Percentiles rank a stretch among this genome's conserved stretches.
Conservation (phyloP, 805 yeast genomes). For the Candida oleophila region DNA sequence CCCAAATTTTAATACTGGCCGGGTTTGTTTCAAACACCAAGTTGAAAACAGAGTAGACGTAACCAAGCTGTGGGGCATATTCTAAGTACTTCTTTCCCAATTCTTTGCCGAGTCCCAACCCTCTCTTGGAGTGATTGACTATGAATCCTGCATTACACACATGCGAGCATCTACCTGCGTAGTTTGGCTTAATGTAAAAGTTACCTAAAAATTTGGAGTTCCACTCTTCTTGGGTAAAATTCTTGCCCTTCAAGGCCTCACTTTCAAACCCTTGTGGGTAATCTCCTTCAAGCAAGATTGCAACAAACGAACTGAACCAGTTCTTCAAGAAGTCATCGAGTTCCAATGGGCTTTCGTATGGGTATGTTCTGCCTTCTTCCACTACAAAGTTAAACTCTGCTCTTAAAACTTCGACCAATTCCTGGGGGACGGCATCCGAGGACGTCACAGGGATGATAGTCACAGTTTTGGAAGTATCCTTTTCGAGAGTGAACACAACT, state of each 20-base stretch:
- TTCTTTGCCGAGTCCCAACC: constrained; percentile 66
- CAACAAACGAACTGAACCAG: constrained; percentile 69
- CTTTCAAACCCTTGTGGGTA: constrained; percentile 6
- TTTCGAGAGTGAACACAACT: constrained; percentile 39
- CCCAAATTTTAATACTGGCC: constrained; percentile 83
- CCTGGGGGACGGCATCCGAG: constrained; percentile 47
- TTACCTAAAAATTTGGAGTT: constrained; percentile 59
- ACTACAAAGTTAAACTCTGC: constrained; percentile 63
- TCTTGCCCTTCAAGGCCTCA: constrained; percentile 32
- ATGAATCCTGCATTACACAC: constrained; percentile 86
- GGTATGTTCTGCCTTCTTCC: constrained; percentile 75
- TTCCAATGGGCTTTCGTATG: constrained; percentile 43
- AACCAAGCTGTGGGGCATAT: constrained; percentile 80
- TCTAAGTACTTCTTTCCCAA: constrained; percentile 65
- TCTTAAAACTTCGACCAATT: constrained; percentile 46
- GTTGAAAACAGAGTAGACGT: constrained; percentile 80
- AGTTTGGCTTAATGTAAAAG: constrained; percentile 83
- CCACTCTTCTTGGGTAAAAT: constrained; percentile 33
- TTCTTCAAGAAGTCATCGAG: constrained; percentile 55
- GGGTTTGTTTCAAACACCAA: constrained; percentile 79
- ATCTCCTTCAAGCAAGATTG: constrained; percentile 51
- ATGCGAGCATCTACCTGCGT: constrained; percentile 80
- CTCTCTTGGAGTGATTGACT: constrained; percentile 60
- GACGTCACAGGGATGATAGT: constrained; percentile 63
- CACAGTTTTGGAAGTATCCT: constrained; percentile 42